Base-by-base conservation (phyloP, 805 yeast genomes). In the Wickerhamiella dianesei region DNA sequence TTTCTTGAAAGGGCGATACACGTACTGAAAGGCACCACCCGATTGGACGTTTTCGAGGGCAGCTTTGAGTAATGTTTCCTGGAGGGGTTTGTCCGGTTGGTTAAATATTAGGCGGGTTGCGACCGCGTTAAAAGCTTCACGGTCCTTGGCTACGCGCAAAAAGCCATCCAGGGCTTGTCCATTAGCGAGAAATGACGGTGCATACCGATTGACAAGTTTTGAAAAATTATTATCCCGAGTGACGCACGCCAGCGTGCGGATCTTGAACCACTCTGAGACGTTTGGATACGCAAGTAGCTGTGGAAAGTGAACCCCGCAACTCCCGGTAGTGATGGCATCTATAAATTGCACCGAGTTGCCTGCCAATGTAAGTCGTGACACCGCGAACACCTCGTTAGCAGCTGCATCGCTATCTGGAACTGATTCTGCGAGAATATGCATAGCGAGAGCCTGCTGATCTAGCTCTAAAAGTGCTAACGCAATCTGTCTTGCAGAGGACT, bases 391-490 rank as follows among this genome's bases (percentile, higher is more conserved):
- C 41, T 39, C 41, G 9, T 22, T 13, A 2, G 18, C 14, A 18
- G 40, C 25, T 2, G 17, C 16, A 3, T 39, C 25, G 5, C 19
- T 21, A 14, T 35, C 41, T 1, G 37, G 40, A 3, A 17, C 41
- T 22, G 50, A 32, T 25, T 47, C 56, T 9, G 40, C 46, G 14
- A 54, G 40, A 5, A 54, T 37, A 37, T 56, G 59, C 3, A 35
- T 25, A 4, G 56, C 57, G 12, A 58, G 49, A 9, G 52, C 49
- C 13, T 37, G 46, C 12, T 53, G 53, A 8, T 48, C 55, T 17
- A 41, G 14, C 4, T 41, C 16, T n/a, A 44, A 32, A 29, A 56
- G 41, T 13, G 44, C 52, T 12, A 32, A 45, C 18, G 47, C 49
- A 21, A 57, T 36, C 39, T 52, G 53, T 3, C 44, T 39, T 3